Conservation (phyloP, 2,329 filamentous ascomycete genomes). For the Penicillium sp. region DNA sequence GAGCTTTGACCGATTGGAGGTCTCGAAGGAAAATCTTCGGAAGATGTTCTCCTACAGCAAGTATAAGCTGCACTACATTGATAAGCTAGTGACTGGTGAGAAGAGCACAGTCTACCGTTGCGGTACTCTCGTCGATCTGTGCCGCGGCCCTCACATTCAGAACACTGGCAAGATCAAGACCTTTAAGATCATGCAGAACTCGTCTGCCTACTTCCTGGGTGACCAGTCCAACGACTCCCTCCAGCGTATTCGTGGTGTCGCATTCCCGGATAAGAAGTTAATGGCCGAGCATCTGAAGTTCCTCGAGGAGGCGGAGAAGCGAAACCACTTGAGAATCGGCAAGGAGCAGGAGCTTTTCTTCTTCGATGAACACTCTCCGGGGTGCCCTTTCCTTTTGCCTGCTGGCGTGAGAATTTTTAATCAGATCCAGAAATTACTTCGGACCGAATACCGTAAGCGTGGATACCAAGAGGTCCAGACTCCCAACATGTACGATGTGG, state of each 20-base stretch:
- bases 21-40: slow-evolving; percentile 86
- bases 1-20: slow-evolving; percentile 82
- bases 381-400: slow-evolving; percentile 87
- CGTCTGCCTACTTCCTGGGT: slow-evolving; percentile 87
- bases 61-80: slow-evolving; percentile 98
- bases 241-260: slow-evolving; percentile 94
- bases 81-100: slow-evolving; percentile 87
- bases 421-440: slow-evolving; percentile 76
- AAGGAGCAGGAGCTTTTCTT: slow-evolving; percentile 97
- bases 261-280: slow-evolving; percentile 94
- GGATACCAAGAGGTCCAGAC: slow-evolving; percentile 94
- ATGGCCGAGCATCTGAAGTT: slow-evolving; percentile 93
- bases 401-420: slow-evolving; percentile 95
- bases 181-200: slow-evolving; percentile 50
- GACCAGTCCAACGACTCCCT: slow-evolving; percentile 92
- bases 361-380: slow-evolving; percentile 91
- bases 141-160: slow-evolving; percentile 90
- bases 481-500: slow-evolving; percentile 93
- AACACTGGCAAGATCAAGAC: slow-evolving; percentile 68
- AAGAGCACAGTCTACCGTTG: slow-evolving; percentile 93
- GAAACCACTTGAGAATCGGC: slow-evolving; percentile 91
- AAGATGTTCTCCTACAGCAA: slow-evolving; percentile 98
- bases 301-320: slow-evolving; percentile 95
- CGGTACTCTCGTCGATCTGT: slow-evolving; percentile 91
- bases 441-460: slow-evolving; percentile 86